A percentile compares a stretch with the other conserved stretches of the same genome.
phyloP scores from a whole-genome alignment of 2,329 filamentous ascomycete genomes.

The Acrodontium crateriforme region DNA sequence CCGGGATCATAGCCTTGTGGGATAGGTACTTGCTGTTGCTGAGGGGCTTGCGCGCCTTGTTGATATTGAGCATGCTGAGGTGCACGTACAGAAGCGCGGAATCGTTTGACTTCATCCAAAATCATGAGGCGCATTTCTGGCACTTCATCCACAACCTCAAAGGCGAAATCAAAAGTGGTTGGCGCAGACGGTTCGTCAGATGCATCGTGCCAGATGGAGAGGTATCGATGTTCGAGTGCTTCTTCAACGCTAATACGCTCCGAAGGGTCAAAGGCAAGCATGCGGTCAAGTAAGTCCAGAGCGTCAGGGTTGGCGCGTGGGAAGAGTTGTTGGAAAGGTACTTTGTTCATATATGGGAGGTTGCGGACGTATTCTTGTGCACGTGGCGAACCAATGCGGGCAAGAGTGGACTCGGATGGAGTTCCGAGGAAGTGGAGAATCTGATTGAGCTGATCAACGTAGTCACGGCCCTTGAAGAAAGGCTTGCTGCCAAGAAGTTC shows the following conservation, averaged over 20 bases:
- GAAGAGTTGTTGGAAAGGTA: slow-evolving; percentile 77
- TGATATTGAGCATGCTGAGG: slow-evolving; percentile 33
- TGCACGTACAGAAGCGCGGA: slow-evolving; percentile 42
- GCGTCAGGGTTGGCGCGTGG: slow-evolving; percentile 91
- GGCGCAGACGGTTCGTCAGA: slow-evolving; percentile 91
- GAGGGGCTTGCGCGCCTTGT: slow-evolving; percentile 26
- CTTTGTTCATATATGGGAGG: slow-evolving; percentile 45
- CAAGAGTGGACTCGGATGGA: slow-evolving; percentile 86
- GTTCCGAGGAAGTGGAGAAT: slow-evolving; percentile 97
- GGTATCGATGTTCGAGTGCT: slow-evolving; percentile 89
- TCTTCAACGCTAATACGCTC: slow-evolving; percentile 88
- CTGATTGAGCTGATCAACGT: slow-evolving; percentile 98
- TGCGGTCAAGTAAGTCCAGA: slow-evolving; percentile 85
- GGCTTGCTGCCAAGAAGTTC: slow-evolving; percentile 90
- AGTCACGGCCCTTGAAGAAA: slow-evolving; percentile 98
- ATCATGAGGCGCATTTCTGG: slow-evolving; percentile 95
- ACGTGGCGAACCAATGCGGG: slow-evolving; percentile 83
- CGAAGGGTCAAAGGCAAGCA: slow-evolving; percentile 94
- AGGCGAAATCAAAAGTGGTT: slow-evolving; percentile 93
- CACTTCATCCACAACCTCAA: slow-evolving; percentile 94
- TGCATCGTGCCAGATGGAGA: slow-evolving; percentile 96
- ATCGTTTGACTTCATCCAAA: slow-evolving; percentile 78
- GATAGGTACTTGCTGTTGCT: slow-evolving; percentile 41
- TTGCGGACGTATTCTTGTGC: slow-evolving; percentile 98
- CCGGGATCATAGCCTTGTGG: slow-evolving; percentile 46